Conservation (phyloP, 2,329 filamentous ascomycete genomes). For the Elsinoe perseae region DNA sequence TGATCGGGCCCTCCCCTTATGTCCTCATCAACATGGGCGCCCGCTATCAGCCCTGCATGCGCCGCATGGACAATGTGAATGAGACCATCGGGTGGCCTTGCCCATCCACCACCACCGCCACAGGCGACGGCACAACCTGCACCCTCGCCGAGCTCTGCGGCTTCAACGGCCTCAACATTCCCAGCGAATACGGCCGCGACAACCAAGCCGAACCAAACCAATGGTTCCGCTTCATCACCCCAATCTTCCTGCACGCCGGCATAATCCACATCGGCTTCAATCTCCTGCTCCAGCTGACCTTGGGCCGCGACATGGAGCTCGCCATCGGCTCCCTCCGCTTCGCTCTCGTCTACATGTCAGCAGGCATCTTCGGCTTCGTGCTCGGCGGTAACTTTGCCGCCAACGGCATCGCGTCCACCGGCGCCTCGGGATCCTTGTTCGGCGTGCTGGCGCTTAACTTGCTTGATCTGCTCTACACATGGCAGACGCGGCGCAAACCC, state of each 20-base stretch:
- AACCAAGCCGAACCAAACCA: slow-evolving; percentile 68
- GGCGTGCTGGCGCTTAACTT: slow-evolving; percentile 83
- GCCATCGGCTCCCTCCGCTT: slow-evolving; percentile 84
- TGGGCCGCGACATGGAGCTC: slow-evolving; percentile 87
- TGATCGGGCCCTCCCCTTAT: slow-evolving; percentile 89
- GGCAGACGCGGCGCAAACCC: slow-evolving; percentile 69
- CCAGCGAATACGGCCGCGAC: slow-evolving; percentile 41
- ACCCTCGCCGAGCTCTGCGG: slow-evolving; percentile 74
- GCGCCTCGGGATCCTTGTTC: slow-evolving; percentile 84
- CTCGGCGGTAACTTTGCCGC: slow-evolving; percentile 90
- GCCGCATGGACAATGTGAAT: slow-evolving; percentile 58
- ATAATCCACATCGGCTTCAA: slow-evolving; percentile 96
- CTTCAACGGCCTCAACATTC: slow-evolving; percentile 67
- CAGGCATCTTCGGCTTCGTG: slow-evolving; percentile 93
- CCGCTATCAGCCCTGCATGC: slow-evolving; percentile 90
- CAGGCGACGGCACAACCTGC: slow-evolving; percentile 53
- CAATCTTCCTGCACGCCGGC: slow-evolving; percentile 92
- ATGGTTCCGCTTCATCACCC: slow-evolving; percentile 93
- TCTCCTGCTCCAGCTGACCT: slow-evolving; percentile 78
- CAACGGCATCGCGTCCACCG: slow-evolving; percentile 68
- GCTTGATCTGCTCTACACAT: slow-evolving; percentile 87
- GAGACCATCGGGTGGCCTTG: slow-evolving; percentile 61
- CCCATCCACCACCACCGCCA: slow-evolving; percentile 62
- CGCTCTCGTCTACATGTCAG: slow-evolving; percentile 77
- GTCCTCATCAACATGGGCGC: slow-evolving; percentile 96